A percentile compares a stretch with the other conserved stretches of the same genome.
phyloP scores from a whole-genome alignment of 2,329 filamentous ascomycete genomes.

The Fusarium pseudoanthophilum region DNA sequence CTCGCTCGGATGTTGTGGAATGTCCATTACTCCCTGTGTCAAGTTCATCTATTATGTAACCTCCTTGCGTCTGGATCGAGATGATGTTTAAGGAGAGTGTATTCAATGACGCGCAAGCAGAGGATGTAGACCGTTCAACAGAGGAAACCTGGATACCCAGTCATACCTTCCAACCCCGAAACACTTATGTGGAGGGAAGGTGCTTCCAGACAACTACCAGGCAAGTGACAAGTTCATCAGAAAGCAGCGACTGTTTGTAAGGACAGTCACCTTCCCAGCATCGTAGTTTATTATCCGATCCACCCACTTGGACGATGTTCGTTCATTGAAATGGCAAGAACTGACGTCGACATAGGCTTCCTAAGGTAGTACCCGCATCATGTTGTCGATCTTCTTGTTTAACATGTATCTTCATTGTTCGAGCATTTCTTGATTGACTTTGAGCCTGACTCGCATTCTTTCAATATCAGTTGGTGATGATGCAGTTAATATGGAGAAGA shows the following conservation, averaged over 20 bases:
- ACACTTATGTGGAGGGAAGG: neutral
- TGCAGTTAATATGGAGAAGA: slow-evolving; percentile 9
- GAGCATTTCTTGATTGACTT: neutral
- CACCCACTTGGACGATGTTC: neutral
- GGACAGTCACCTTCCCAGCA: neutral
- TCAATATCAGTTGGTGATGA: neutral
- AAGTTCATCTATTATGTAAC: neutral
- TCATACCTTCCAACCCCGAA: neutral
- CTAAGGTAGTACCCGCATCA: neutral
- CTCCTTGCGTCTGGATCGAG: slow-evolving; percentile 9
- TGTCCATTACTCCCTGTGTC: neutral
- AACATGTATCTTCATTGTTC: neutral
- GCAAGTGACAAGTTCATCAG: neutral
- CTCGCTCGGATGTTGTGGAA: neutral
- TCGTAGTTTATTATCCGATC: neutral
- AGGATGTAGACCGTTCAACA: neutral
- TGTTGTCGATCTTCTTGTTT: neutral
- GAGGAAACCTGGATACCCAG: neutral
- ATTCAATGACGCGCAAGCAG: neutral
- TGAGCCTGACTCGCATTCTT: slow-evolving; percentile 20
- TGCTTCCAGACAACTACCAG: neutral
- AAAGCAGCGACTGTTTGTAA: slow-evolving; percentile 3
- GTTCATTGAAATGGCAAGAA: neutral
- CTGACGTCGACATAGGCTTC: slow-evolving; percentile 11
- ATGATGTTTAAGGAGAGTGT: slow-evolving; percentile 4